Conservation (phyloP, 2,329 filamentous ascomycete species). For the Didymella pomorum region DNA sequence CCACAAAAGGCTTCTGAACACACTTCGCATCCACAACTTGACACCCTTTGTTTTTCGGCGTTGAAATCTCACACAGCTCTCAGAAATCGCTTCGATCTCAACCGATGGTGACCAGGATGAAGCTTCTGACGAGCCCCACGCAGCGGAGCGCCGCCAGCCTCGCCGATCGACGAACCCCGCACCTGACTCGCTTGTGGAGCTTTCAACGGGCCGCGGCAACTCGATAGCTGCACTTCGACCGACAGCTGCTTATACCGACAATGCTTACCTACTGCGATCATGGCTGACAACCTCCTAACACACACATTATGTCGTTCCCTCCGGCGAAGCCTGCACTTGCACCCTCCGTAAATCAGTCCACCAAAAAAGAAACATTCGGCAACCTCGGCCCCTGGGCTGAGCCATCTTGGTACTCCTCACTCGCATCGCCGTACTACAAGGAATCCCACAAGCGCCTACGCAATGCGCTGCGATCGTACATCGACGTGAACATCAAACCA, state of each 20-base stretch:
- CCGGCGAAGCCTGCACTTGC: constrained; percentile 21
- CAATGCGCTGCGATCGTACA: constrained; percentile 64
- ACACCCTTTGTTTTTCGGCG: not conserved
- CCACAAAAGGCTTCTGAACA: constrained; percentile 12
- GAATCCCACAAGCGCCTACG: constrained; percentile 67
- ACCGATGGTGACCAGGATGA: constrained; percentile 11
- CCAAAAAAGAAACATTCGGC: constrained; percentile 43
- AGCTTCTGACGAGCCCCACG: constrained; percentile 15
- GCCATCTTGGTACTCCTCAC: constrained; percentile 57
- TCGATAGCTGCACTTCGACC: constrained; percentile 1
- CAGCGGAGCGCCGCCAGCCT: not conserved
- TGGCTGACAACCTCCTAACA: not conserved
- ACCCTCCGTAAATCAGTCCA: constrained; percentile 29
- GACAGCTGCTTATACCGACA: constrained; percentile 3
- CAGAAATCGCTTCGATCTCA: constrained; percentile 6
- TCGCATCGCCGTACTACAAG: constrained; percentile 69
- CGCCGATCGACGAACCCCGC: constrained; percentile 18
- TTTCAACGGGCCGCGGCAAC: constrained; percentile 22
- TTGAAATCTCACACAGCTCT: not conserved
- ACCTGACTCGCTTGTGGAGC: constrained; percentile 13
- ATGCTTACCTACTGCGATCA: constrained; percentile 1
- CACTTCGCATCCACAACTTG: not conserved
- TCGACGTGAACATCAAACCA: constrained; percentile 66
- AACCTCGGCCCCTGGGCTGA: constrained; percentile 56
- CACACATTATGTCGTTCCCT: constrained; percentile 21